Evolutionary conservation across 805 yeast species (phyloP).

Genomic region (Hanseniaspora nectarophila): DNA sequence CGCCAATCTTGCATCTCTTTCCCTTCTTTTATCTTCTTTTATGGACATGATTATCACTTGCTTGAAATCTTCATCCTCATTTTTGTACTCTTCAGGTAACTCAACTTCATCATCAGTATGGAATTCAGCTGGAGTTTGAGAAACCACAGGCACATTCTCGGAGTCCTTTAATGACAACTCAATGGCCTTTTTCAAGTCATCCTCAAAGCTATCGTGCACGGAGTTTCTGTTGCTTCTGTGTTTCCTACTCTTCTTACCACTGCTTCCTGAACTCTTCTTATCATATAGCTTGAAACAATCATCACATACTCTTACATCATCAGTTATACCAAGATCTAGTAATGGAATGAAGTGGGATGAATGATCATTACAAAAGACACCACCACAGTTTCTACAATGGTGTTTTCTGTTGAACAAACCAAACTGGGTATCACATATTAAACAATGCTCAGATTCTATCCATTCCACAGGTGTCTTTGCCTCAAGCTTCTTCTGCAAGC

Average conservation of each 20-base stretch:
- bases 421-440: constrained; percentile 78
- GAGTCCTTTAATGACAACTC: constrained; percentile 62
- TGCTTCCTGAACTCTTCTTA: constrained; percentile 27
- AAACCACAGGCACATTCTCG: constrained; percentile 16
- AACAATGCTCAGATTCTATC: constrained; percentile 90
- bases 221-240: constrained; percentile 19
- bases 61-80: constrained; percentile 76
- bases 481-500: constrained; percentile 52
- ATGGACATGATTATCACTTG: constrained; percentile 92
- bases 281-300: constrained; percentile 61
- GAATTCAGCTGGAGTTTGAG: constrained; percentile 14
- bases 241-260: constrained; percentile 16
- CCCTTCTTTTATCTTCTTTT: constrained; percentile 44
- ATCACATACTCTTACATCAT: constrained; percentile 89
- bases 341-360: constrained; percentile 61
- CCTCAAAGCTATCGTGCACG: constrained; percentile 29
- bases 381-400: constrained; percentile 96
- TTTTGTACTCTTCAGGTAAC: constrained; percentile 31
- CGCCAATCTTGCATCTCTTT: constrained; percentile 9
- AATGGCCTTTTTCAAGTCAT: constrained; percentile 61
- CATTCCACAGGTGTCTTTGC: constrained; percentile 93
- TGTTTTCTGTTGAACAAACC: constrained; percentile 80
- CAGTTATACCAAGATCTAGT: constrained; percentile 74
- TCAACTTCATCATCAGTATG: constrained; percentile 14
- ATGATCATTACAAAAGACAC: constrained; percentile 77